These are phyloP conservation scores for Colletotrichum orbiculare DNA, from an alignment of 2,329 filamentous ascomycete species.

Conservation along the genomic window DNA sequence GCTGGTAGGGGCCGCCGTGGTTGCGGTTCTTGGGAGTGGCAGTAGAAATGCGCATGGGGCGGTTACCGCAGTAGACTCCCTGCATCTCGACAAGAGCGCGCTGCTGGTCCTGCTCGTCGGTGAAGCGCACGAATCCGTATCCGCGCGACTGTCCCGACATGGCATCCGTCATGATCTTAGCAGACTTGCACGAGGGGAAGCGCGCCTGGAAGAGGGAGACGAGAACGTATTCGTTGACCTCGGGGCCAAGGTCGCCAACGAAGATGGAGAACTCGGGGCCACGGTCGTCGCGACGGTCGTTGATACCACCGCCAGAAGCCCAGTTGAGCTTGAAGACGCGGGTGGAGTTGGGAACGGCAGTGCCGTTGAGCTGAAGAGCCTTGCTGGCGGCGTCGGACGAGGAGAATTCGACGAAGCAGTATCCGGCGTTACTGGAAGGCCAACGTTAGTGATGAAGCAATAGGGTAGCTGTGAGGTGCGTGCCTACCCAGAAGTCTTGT, in stretches of 20 bases:
- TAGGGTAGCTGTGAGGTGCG: neutral
- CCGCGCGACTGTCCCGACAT: constrained; percentile 97
- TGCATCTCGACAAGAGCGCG: constrained; percentile 98
- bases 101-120: constrained; percentile 95
- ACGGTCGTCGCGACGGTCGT: constrained; percentile 95
- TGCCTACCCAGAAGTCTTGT: constrained; percentile 94
- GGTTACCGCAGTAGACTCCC: constrained; percentile 98
- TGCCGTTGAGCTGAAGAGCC: constrained; percentile 90
- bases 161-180: constrained; percentile 99
- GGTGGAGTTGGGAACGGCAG: constrained; percentile 90
- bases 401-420: constrained; percentile 97
- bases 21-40: constrained; percentile 91
- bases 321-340: constrained; percentile 99
- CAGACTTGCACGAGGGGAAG: constrained; percentile 97
- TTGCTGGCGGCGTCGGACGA: constrained; percentile 87
- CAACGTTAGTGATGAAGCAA: constrained; percentile 37
- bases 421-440: constrained; percentile 84
- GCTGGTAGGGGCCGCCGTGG: constrained; percentile 52
- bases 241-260: constrained; percentile 95
- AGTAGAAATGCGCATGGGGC: constrained; percentile 98
- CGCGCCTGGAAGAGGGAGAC: constrained; percentile 97
- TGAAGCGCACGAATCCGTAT: constrained; percentile 98
- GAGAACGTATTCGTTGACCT: constrained; percentile 98
- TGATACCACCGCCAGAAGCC: constrained; percentile 95
- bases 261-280: constrained; percentile 98